Evolutionary conservation across 2,329 filamentous ascomycete species (phyloP), one percentile per base, ranked within the genome.

Genomic region (Chrysoporthe deuterocubensis): DNA sequence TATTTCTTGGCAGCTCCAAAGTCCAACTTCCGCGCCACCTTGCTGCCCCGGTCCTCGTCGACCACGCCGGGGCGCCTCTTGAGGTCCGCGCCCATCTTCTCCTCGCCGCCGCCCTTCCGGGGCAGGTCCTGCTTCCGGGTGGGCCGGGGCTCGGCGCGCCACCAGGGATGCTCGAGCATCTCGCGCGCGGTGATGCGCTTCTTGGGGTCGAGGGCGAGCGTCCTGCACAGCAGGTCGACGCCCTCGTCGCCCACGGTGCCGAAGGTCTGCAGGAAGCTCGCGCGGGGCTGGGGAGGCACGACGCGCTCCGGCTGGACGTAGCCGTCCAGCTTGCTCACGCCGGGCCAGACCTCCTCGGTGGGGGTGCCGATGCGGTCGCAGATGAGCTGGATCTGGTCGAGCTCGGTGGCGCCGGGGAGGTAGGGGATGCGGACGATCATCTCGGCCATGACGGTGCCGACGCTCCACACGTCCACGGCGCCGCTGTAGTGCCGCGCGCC

Each of bases 331-430:
- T 89, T 89, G 4, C 89, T 89, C 8, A 99, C 94, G 40, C 95
- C 95, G 0, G 96, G 94, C 96, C 96, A 99, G 77, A 94, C 95
- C 18, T 96, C 92, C 76, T 99, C 96, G 4, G 89, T 96, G 0
- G 96, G 96, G 0, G 94, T 96, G 67, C 96, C 96, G 71, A 98
- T 89, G 65, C 90, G 89, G 75, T 93, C 89, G 76, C 90, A 93
- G 71, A 98, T 96, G 72, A 95, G 86, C 67, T 88, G 85, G 72
- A 98, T 87, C 82, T 97, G 94, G 74, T 95, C 89, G 71, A 98
- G 84, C 77, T 98, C 96, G 1, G 89, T 92, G 76, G 92, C 90
- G 2, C 93, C 94, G 0, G 92, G 89, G 67, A 98, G 86, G 75
- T 94, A 97, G 0, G 94, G 94, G 4, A 89, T 88, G 64, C 96